These are phyloP conservation scores for Aphanoascus verrucosus DNA, from an alignment of 2,329 filamentous ascomycete genomes.

Conservation along the genomic window DNA sequence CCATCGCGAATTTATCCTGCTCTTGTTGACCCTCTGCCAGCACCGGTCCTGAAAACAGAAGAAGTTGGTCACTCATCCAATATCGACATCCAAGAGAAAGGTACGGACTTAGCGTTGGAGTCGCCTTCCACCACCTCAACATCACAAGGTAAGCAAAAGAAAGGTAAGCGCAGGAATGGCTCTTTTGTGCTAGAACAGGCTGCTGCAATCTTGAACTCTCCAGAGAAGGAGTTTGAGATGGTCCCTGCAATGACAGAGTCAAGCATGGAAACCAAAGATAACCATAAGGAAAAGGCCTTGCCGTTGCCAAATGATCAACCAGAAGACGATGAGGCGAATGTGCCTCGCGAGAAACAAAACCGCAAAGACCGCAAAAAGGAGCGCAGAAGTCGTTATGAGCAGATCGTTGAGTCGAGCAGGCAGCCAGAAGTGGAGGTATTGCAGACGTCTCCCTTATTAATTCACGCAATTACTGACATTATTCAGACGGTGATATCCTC, in stretches of 20 bases:
- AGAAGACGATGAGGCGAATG: background rate
- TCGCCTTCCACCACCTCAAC: background rate
- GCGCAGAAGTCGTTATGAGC: constrained; percentile 29
- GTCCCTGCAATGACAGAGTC: background rate
- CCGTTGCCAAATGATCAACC: background rate
- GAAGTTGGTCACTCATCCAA: background rate
- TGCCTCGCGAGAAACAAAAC: constrained; percentile 17
- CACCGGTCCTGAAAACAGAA: background rate
- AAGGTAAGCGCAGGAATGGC: background rate
- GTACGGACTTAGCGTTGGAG: background rate
- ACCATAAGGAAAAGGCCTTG: background rate
- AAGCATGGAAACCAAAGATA: background rate
- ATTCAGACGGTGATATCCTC: background rate
- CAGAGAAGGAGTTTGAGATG: background rate
- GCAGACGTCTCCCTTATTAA: background rate
- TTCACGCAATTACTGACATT: constrained; percentile 1
- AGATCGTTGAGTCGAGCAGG: constrained; percentile 20
- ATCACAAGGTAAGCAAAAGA: background rate
- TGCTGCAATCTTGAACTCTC: background rate
- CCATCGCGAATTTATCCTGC: background rate
- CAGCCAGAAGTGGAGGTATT: constrained; percentile 29
- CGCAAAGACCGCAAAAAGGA: constrained; percentile 22
- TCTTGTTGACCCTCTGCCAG: background rate
- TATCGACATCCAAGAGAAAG: background rate
- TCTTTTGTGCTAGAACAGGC: background rate